phyloP scores from a whole-genome alignment of 2,329 filamentous ascomycete species.

The Aspergillus puulaauensis region DNA sequence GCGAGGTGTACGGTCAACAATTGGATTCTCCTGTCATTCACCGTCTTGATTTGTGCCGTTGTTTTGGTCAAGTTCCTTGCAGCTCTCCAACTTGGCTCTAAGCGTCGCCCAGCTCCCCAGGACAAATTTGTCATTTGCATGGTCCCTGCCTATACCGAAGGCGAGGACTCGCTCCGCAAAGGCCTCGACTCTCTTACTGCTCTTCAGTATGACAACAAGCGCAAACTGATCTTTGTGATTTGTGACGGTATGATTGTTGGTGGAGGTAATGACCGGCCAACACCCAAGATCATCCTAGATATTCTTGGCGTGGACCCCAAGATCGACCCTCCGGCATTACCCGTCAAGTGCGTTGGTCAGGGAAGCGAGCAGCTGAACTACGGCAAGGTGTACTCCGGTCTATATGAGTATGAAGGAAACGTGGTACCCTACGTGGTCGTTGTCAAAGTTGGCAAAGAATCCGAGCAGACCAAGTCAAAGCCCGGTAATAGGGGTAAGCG shows the following conservation, averaged over 20 bases:
- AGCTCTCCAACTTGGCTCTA: constrained; percentile 89
- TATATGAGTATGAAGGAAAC: constrained; percentile 97
- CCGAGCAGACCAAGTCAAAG: constrained; percentile 85
- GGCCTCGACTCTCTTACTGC: constrained; percentile 92
- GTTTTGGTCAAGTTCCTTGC: constrained; percentile 88
- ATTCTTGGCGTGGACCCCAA: constrained; percentile 97
- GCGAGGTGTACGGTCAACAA: constrained; percentile 83
- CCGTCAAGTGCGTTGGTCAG: constrained; percentile 88
- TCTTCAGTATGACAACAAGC: constrained; percentile 95
- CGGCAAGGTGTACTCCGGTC: constrained; percentile 95
- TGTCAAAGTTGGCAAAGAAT: constrained; percentile 96
- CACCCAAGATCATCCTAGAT: constrained; percentile 95
- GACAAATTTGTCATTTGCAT: constrained; percentile 99
- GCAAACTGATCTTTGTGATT: constrained; percentile 63
- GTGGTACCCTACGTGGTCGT: constrained; percentile 95
- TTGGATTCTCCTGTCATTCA: constrained; percentile 83
- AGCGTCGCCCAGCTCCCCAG: constrained; percentile 82
- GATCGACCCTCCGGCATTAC: constrained; percentile 87
- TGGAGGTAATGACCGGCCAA: constrained; percentile 92
- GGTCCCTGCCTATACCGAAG: constrained; percentile 96
- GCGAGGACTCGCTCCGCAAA: constrained; percentile 90
- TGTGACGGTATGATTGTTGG: constrained; percentile 74
- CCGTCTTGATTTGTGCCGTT: constrained; percentile 76
- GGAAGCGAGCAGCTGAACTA: constrained; percentile 95
- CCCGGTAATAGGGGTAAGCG: constrained; percentile 98